Evolutionary conservation across 78 protist genomes (phyloP), one percentile per base, ranked within the genome.

Genomic region (Neovahlkampfia damariscottae): DNA sequence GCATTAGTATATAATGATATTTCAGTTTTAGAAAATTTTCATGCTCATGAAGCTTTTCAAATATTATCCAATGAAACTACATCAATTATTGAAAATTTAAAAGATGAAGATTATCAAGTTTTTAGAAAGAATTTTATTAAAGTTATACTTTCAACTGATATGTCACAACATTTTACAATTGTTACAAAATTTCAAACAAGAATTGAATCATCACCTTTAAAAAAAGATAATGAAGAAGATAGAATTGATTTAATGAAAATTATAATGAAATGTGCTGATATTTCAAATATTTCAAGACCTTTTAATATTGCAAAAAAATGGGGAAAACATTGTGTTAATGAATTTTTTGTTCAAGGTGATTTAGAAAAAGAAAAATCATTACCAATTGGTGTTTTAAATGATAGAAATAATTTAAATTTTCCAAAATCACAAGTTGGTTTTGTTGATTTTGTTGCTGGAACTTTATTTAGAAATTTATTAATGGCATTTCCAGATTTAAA

Each of bases 341-440:
- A 78, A 41, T 78, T 78, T 73, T 78, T 34, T 69, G 38, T 62
- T 5, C 81, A 78, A 28, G 81, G 81, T 27, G 81, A 78, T 41
- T 4, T 66, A 3, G 81, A 78, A 62, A 69, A n/a, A 34, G 34
- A 19, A 19, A 50, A 50, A 19, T 19, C 19, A 19, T 10, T 10
- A 10, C 72, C 72, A 19, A 19, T 69, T 10, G 19, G 70, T 19
- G 70, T 34, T 2, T 50, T 50, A 19, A 50, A 19, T 19, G 62
- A 50, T 50, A 19, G 62, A 19, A 50, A 50, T 19, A 50, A 50
- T 19, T 19, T 50, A 19, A 50, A 50, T 19, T 50, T 50, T 50
- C 62, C 62, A 50, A 50, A 69, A 50, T 50, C 69, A 3, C 72
- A 69, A 10, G 19, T 10, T 19, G 72, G 34, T 19, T 69, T 69